Percentiles rank a stretch among this genome's conserved stretches.
phyloP scores from a whole-genome alignment of 495 filamentous ascomycete species.

The Penicillium atrosanguineum region DNA sequence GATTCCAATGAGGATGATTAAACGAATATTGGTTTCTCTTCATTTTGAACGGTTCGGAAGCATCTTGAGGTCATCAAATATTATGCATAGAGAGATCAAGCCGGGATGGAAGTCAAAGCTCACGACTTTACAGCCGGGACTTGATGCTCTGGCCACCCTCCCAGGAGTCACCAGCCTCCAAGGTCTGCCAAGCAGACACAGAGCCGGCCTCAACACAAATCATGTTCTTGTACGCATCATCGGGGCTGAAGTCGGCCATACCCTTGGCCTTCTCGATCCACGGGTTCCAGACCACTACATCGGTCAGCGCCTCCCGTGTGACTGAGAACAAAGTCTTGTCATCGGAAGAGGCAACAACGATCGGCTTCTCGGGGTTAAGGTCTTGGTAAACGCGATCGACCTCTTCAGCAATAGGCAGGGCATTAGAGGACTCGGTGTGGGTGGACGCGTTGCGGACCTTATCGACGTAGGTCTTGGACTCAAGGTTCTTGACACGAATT shows the following conservation, averaged over 20 bases:
- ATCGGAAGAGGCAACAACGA: slow-evolving; percentile 48
- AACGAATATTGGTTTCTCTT: slow-evolving; percentile 1
- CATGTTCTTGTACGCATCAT: slow-evolving; percentile 88
- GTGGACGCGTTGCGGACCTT: slow-evolving; percentile 64
- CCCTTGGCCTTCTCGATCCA: slow-evolving; percentile 79
- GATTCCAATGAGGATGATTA: neutral
- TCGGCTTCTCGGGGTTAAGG: slow-evolving; percentile 57
- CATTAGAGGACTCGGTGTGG: slow-evolving; percentile 53
- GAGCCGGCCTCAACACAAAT: slow-evolving; percentile 89
- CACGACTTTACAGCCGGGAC: slow-evolving; percentile 24
- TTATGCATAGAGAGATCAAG: slow-evolving; percentile 2
- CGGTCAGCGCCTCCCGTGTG: slow-evolving; percentile 72
- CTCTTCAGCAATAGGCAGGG: slow-evolving; percentile 64
- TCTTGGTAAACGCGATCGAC: slow-evolving; percentile 76
- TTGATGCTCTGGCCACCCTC: slow-evolving; percentile 82
- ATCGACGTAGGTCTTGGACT: slow-evolving; percentile 71
- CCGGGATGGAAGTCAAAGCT: neutral
- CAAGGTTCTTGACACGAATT: slow-evolving; percentile 68
- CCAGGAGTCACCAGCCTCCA: slow-evolving; percentile 85
- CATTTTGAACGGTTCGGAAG: slow-evolving; percentile 5
- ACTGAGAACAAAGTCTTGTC: slow-evolving; percentile 66
- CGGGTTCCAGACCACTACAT: slow-evolving; percentile 97
- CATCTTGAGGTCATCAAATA: slow-evolving; percentile 21
- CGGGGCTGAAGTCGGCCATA: slow-evolving; percentile 86
- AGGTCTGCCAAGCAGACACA: slow-evolving; percentile 73